These are phyloP conservation scores for Amanita subjunquillea DNA, from an alignment of 768 basidiomycete genomes.

Conservation along the genomic window DNA sequence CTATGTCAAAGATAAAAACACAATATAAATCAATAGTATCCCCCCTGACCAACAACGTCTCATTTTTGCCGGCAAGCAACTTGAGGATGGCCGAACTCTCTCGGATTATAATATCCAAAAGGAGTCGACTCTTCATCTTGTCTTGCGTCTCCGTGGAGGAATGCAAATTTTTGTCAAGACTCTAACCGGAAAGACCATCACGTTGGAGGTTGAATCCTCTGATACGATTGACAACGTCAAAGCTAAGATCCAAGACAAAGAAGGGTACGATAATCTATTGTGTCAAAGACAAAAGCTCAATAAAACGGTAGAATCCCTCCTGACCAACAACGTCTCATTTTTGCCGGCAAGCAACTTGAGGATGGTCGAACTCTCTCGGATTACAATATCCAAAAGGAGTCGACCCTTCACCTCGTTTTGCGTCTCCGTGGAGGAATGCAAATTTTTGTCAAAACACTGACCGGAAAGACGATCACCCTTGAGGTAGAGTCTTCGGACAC, in stretches of 20 bases:
- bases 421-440: constrained; percentile 23
- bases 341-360: constrained; percentile 83
- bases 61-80: constrained; percentile 22
- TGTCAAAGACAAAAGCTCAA: too few species aligned
- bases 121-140: constrained; percentile 30
- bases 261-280: constrained; percentile 21
- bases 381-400: constrained; percentile 62
- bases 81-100: constrained; percentile 28
- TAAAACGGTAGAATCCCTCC: constrained; percentile 15
- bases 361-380: constrained; percentile 75
- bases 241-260: constrained; percentile 70
- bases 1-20: not conserved
- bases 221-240: constrained; percentile 72
- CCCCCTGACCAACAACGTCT: constrained; percentile 21
- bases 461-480: constrained; percentile 56
- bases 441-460: constrained; percentile 35
- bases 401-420: constrained; percentile 39
- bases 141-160: constrained; percentile 19
- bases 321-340: constrained; percentile 52
- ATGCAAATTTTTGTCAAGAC: constrained; percentile 35
- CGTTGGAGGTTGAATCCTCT: constrained; percentile 63
- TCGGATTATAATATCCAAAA: constrained; percentile 39
- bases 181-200: constrained; percentile 52
- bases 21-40: constrained; percentile 4
- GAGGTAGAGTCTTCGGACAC: constrained; percentile 70